These are phyloP conservation scores for Acer campestre DNA, from an alignment of 345 rosid species.

Conservation along the genomic window DNA sequence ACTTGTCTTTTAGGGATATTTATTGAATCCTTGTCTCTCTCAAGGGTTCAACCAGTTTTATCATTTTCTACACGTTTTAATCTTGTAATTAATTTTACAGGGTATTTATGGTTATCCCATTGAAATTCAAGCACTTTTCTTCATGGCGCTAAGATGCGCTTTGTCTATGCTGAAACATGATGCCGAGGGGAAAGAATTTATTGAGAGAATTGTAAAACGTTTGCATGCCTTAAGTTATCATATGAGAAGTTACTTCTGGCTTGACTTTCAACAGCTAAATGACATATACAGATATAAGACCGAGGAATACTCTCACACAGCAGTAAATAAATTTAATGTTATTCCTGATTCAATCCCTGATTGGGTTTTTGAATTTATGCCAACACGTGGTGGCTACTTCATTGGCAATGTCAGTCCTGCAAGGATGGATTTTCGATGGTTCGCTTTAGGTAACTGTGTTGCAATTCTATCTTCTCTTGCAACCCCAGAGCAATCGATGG, in stretches of 20 bases:
- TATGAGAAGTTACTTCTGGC: slow-evolving; percentile 66
- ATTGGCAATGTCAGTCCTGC: slow-evolving; percentile 81
- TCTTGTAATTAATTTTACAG: slow-evolving; percentile 32
- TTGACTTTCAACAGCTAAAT: slow-evolving; percentile 62
- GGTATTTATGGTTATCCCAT: slow-evolving; percentile 84
- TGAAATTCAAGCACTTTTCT: slow-evolving; percentile 79
- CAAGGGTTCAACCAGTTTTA: background rate
- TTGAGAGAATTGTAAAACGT: slow-evolving; percentile 61
- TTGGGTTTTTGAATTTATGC: slow-evolving; percentile 74
- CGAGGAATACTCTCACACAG: slow-evolving; percentile 68
- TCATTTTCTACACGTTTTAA: background rate
- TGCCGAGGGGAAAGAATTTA: slow-evolving; percentile 55
- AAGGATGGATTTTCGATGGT: slow-evolving; percentile 76
- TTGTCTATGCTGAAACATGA: slow-evolving; percentile 66
- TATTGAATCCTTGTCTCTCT: background rate
- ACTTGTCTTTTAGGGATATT: background rate
- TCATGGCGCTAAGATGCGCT: slow-evolving; percentile 68
- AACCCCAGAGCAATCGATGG: slow-evolving; percentile 67
- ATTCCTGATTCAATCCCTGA: slow-evolving; percentile 68
- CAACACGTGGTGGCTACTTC: slow-evolving; percentile 64
- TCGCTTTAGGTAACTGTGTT: slow-evolving; percentile 59
- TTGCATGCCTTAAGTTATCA: slow-evolving; percentile 63
- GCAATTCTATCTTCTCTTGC: slow-evolving; percentile 60
- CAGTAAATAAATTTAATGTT: slow-evolving; percentile 64
- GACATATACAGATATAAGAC: slow-evolving; percentile 63